These are phyloP conservation scores for Septoria petroselini DNA, from an alignment of 2,329 filamentous ascomycete species.

Conservation along the genomic window DNA sequence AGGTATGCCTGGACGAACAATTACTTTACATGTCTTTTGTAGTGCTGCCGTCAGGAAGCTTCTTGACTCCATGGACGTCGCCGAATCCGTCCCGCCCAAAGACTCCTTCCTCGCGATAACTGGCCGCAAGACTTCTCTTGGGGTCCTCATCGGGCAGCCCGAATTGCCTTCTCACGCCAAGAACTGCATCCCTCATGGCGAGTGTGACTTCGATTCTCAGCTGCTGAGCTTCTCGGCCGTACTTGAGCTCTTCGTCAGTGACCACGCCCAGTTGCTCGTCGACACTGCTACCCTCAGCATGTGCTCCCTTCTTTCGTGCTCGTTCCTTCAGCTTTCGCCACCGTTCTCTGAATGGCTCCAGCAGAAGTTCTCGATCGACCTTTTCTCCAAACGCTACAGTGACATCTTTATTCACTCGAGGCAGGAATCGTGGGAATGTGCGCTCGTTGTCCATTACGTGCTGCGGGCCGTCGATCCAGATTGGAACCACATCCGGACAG, in stretches of 20 bases:
- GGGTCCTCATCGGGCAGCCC: slow-evolving; percentile 80
- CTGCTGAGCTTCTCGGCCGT: slow-evolving; percentile 69
- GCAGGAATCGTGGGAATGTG: slow-evolving; percentile 74
- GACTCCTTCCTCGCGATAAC: slow-evolving; percentile 63
- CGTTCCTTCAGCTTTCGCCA: slow-evolving; percentile 68
- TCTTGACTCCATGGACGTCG: slow-evolving; percentile 49
- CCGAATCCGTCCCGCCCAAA: slow-evolving; percentile 42
- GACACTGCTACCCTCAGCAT: neutral
- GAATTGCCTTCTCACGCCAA: slow-evolving; percentile 68
- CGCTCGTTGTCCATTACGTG: slow-evolving; percentile 83
- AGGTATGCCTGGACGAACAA: no score
- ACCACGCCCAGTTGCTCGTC: slow-evolving; percentile 53
- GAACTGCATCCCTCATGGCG: slow-evolving; percentile 73
- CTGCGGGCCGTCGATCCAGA: slow-evolving; percentile 91
- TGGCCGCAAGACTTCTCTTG: slow-evolving; percentile 72
- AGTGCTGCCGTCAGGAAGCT: slow-evolving; percentile 54
- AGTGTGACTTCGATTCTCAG: slow-evolving; percentile 77
- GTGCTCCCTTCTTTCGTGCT: slow-evolving; percentile 43
- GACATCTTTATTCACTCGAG: slow-evolving; percentile 68
- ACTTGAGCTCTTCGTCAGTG: slow-evolving; percentile 64
- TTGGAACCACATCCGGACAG: slow-evolving; percentile 82
- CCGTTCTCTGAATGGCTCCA: slow-evolving; percentile 69
- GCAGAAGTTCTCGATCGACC: slow-evolving; percentile 68
- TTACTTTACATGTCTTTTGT: slow-evolving; percentile 58
- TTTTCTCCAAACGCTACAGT: slow-evolving; percentile 75